Evolutionary conservation across 176 grass and related monocot species (phyloP).

Genomic region (Metroxylon sagu): DNA sequence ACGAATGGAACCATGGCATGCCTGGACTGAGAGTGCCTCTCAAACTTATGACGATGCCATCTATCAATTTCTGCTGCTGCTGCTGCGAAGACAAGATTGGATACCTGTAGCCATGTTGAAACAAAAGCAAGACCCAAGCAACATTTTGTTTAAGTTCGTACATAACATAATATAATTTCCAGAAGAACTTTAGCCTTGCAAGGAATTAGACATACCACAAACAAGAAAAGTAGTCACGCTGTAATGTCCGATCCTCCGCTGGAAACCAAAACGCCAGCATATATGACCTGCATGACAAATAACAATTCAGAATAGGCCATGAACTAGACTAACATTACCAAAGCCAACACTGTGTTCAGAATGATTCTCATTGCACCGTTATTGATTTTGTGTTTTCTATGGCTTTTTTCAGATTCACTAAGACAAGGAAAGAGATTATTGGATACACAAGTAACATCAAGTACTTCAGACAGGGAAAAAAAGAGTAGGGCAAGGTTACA

Average conservation of each 20-base stretch:
- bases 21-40: slow-evolving; percentile 55
- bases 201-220: slow-evolving; percentile 54
- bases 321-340: too few species aligned
- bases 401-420: too few species aligned
- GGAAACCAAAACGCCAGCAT: slow-evolving; percentile 64
- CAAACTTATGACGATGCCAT: slow-evolving; percentile 90
- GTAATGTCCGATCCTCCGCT: slow-evolving; percentile 57
- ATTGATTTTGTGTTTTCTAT: too few species aligned
- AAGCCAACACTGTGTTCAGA: too few species aligned
- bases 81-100: slow-evolving; percentile 64
- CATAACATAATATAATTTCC: slow-evolving; percentile 1
- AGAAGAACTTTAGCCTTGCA: slow-evolving; percentile 2
- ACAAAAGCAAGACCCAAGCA: background rate
- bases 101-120: slow-evolving; percentile 38
- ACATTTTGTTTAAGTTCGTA: slow-evolving; percentile 2
- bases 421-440: too few species aligned
- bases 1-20: slow-evolving; percentile 74
- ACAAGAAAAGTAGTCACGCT: slow-evolving; percentile 67
- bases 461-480: too few species aligned
- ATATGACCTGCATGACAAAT: slow-evolving; percentile 55
- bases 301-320: too few species aligned
- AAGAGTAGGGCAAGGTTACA: too few species aligned
- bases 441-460: too few species aligned
- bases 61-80: slow-evolving; percentile 70
- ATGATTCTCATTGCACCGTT: too few species aligned